Base-by-base conservation (phyloP, 1,284 basidiomycete genomes). In the Sanghuangporus baumii region DNA sequence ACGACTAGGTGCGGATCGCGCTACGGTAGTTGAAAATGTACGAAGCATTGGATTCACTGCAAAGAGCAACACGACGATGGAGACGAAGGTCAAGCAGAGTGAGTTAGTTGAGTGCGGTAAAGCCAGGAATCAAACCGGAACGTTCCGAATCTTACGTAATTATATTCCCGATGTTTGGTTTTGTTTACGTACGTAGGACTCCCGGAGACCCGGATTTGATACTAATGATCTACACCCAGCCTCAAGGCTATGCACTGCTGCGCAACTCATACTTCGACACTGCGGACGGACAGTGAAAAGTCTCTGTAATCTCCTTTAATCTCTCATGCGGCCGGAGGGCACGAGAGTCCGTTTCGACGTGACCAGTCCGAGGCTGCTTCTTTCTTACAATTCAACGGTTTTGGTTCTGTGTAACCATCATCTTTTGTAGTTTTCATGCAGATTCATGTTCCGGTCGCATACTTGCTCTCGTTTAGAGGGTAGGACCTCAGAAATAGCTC, bases 1-100 rank as follows among this genome's bases (percentile, higher is more conserved):
- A 47, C 77, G 70, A 72, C 84, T 82, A 68, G 78, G 37, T 60
- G 77, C 69, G 67, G 75, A 69, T 69, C 83, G 81, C 67, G 75
- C 71, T 66, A 74, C 75, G 47, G 77, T 70, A 73, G 83, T 82
- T 67, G 78, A 55, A 26, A 65, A 11, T 41, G 48, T 34, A 47
- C 59, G 58, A 56, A 64, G 54, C 62, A 65, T 61, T 54, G 7
- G 31, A 8, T 2, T 11, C n/a, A 31, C 52, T 36, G 7, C 16
- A 31, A 37, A n/a, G 16, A 36, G 26, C 16, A 54, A n/a, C n/a
- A n/a, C n/a, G 26, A 31, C 11, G 12, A 37, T 11, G 4, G 36
- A 37, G 52, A 36, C 6, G 16, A 11, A 51, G 6, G n/a, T n/a
- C 8, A 1, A 26, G 18, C 7, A 5, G 9, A 34, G 50, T 6